Evolutionary conservation across 2,329 filamentous ascomycete species (phyloP).

Genomic region (Parasarocladium wereldwijsianum): DNA sequence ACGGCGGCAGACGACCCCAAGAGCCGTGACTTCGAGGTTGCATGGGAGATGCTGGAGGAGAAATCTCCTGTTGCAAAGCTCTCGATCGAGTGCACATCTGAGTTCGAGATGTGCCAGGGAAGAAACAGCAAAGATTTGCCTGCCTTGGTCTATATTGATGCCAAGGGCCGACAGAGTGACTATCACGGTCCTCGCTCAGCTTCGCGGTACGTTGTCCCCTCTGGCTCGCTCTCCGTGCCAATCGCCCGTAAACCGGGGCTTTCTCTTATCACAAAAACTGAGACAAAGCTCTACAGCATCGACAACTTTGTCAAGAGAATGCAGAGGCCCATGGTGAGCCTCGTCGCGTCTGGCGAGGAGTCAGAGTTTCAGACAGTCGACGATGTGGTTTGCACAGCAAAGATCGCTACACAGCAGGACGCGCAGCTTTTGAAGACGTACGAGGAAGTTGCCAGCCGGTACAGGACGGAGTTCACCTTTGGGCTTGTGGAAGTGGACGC

Average conservation of each 20-base stretch:
- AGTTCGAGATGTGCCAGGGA: neutral
- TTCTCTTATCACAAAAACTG: neutral
- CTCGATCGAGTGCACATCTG: neutral
- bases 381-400: neutral
- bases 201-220: neutral
- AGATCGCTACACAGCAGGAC: neutral
- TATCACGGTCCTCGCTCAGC: conserved; percentile 1
- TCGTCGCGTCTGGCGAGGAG: neutral
- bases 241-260: neutral
- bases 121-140: neutral
- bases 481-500: neutral
- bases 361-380: neutral
- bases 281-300: neutral
- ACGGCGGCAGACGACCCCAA: neutral
- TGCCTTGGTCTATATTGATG: neutral
- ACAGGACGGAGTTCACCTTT: conserved; percentile 1
- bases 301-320: neutral
- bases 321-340: neutral
- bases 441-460: neutral
- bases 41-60: neutral
- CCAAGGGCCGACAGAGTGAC: neutral
- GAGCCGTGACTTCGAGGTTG: neutral
- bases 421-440: neutral
- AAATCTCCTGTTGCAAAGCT: neutral
- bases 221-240: neutral